Conservation (phyloP, 805 yeast genomes). For the Yarrowia phangngaensis region DNA sequence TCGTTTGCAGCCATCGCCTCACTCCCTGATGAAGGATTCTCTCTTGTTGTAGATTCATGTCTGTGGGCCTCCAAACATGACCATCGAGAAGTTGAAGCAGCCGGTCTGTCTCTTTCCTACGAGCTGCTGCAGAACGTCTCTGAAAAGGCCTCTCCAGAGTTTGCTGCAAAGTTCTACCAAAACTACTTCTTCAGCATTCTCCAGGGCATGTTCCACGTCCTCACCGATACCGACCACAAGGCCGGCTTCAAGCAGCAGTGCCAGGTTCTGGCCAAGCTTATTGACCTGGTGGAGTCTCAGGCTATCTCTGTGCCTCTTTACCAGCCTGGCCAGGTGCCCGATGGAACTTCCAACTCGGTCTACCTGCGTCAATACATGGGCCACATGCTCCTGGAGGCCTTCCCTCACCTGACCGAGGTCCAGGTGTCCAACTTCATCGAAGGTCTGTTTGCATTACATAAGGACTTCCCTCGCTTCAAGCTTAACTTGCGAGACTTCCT, state of each 20-base stretch:
- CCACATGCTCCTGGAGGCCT: constrained; percentile 78
- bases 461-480: constrained; percentile 70
- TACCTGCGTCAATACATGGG: constrained; percentile 78
- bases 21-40: constrained; percentile 88
- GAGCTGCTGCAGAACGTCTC: constrained; percentile 85
- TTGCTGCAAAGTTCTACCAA: constrained; percentile 81
- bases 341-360: constrained; percentile 75
- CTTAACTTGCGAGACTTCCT: constrained; percentile 89
- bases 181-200: constrained; percentile 84
- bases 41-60: constrained; percentile 85
- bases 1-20: constrained; percentile 82
- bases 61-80: constrained; percentile 98
- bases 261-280: constrained; percentile 73
- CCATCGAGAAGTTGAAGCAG: constrained; percentile 92
- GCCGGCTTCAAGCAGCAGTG: constrained; percentile 91
- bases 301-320: constrained; percentile 76
- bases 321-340: constrained; percentile 65
- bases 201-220: constrained; percentile 86
- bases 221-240: constrained; percentile 96
- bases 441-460: constrained; percentile 66
- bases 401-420: constrained; percentile 80
- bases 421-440: constrained; percentile 79
- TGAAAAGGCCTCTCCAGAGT: constrained; percentile 61
- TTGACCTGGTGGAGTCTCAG: constrained; percentile 74
- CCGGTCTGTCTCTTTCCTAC: constrained; percentile 77